A percentile compares a stretch with the other conserved stretches of the same genome.
These are phyloP conservation scores for Rhizoclosmatium globosum DNA, from an alignment of 192 early-diverging fungal genomes.

Conservation along the genomic window DNA sequence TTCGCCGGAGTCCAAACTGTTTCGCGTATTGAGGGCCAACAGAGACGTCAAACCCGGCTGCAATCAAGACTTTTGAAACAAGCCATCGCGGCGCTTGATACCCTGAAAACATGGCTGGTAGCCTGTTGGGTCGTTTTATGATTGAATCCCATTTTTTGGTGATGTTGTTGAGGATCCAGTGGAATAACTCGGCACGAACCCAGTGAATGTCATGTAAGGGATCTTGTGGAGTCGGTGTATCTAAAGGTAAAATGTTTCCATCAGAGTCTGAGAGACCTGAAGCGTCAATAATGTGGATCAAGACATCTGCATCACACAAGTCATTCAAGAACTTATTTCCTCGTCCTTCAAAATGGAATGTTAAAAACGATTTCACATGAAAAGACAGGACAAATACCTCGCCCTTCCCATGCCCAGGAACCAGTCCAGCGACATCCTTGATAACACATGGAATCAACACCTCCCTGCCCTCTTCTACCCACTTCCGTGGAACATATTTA, in stretches of 20 bases:
- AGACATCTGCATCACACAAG: conserved; percentile 40
- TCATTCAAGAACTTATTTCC: conserved; percentile 44
- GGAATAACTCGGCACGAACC: conserved; percentile 32
- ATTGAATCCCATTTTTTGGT: conserved; percentile 34
- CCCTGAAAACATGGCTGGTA: conserved; percentile 36
- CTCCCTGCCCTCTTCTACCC: conserved; percentile 29
- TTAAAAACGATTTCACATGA: conserved; percentile 2
- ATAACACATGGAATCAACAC: conserved; percentile 35
- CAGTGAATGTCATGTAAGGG: conserved; percentile 41
- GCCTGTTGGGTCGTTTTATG: conserved; percentile 21
- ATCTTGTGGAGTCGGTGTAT: conserved; percentile 30
- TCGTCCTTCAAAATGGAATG: conserved; percentile 6
- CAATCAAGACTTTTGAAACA: conserved; percentile 10
- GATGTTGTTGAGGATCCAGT: conserved; percentile 41
- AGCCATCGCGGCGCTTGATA: conserved; percentile 41
- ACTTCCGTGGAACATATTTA: conserved; percentile 16
- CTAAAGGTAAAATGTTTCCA: conserved; percentile 29
- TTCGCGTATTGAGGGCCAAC: conserved; percentile 23
- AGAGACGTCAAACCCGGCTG: conserved; percentile 22
- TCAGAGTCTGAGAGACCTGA: conserved; percentile 31
- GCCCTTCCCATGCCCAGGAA: conserved; percentile 43
- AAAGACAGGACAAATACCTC: conserved; percentile 9
- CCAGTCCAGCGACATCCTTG: conserved; percentile 44
- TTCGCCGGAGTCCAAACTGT: conserved; percentile 21
- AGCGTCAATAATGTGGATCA: conserved; percentile 39